phyloP scores from a whole-genome alignment of 2,329 filamentous ascomycete genomes.

The Colletotrichum kahawae region DNA sequence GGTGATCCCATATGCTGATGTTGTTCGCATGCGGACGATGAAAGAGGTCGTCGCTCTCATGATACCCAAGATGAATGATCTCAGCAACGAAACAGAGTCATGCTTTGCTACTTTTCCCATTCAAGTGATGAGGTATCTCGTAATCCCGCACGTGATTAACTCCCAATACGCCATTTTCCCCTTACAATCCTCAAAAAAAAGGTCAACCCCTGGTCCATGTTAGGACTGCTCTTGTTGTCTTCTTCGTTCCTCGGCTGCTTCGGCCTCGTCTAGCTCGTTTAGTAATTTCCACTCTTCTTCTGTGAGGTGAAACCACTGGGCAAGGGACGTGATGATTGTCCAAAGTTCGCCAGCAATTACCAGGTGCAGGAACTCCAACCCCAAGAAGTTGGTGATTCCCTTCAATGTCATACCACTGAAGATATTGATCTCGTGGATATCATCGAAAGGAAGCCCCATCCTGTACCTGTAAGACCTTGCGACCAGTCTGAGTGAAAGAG shows the following conservation, averaged over 20 bases:
- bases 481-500: constrained; percentile 47
- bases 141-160: neutral
- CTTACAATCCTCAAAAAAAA: neutral
- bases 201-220: neutral
- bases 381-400: constrained; percentile 49
- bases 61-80: constrained; percentile 4
- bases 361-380: constrained; percentile 50
- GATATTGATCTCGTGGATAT: constrained; percentile 43
- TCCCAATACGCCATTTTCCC: neutral
- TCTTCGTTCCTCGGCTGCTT: constrained; percentile 15
- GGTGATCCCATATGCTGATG: neutral
- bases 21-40: neutral
- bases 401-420: constrained; percentile 43
- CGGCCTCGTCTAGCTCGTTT: constrained; percentile 35
- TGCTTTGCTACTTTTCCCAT: neutral
- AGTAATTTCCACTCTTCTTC: constrained; percentile 45
- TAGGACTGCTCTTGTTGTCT: neutral
- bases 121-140: neutral
- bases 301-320: constrained; percentile 44
- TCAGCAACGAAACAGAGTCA: neutral
- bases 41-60: neutral
- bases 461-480: constrained; percentile 46
- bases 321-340: constrained; percentile 42
- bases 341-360: constrained; percentile 50
- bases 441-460: constrained; percentile 39